These are phyloP conservation scores for Hypoxylon fuscum DNA, from an alignment of 495 filamentous ascomycete genomes.

Conservation along the genomic window DNA sequence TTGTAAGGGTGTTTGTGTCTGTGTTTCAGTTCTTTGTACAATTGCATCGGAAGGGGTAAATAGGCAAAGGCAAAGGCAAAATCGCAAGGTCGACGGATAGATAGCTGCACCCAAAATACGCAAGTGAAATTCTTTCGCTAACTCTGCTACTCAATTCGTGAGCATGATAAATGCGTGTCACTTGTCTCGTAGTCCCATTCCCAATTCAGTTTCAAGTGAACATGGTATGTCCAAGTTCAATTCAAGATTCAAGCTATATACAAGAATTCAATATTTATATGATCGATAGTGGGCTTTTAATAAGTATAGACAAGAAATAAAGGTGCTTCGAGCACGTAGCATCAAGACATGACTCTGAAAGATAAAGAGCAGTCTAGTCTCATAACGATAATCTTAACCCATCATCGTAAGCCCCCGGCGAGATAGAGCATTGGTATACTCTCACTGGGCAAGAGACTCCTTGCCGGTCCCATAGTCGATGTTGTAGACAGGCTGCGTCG, in stretches of 20 bases:
- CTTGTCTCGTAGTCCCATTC: neutral
- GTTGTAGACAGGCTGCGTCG: conserved; percentile 34
- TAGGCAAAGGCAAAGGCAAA: no score
- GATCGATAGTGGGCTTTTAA: conserved; percentile 4
- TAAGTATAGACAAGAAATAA: conserved; percentile 7
- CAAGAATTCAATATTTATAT: conserved; percentile 20
- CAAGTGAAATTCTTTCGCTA: neutral
- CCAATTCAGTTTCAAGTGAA: neutral
- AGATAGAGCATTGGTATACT: no score
- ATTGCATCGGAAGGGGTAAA: conserved; percentile 15
- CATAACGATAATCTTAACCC: neutral
- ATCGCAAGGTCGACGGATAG: conserved; percentile 1
- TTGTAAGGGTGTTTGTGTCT: conserved; percentile 32
- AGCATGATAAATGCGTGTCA: conserved; percentile 7
- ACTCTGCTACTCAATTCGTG: neutral
- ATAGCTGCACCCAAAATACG: conserved; percentile 4
- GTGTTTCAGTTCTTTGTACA: conserved; percentile 8
- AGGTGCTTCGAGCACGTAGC: conserved; percentile 16
- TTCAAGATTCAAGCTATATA: conserved; percentile 3
- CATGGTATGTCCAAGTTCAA: conserved; percentile 9
- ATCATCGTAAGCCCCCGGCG: neutral
- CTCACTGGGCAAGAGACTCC: conserved; percentile 17
- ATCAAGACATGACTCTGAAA: neutral
- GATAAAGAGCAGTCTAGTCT: no score
- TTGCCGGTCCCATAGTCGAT: conserved; percentile 41